Evolutionary conservation across 202 grass and related monocot genomes (phyloP).

Genomic region (Dendrocalamus latiflorus): DNA sequence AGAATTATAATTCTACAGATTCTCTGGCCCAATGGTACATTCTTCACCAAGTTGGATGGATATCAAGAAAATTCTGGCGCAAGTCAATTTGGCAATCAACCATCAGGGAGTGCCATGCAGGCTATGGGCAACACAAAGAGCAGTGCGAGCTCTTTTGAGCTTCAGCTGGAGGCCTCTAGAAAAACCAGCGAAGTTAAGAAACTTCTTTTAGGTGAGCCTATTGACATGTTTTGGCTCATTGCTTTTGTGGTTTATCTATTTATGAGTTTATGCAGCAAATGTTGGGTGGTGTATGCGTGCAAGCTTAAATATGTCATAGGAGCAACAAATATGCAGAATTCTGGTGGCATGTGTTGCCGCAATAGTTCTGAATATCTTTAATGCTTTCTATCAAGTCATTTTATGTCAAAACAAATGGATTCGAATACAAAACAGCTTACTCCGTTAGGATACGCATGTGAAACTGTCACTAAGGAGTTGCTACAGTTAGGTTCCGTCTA

Average conservation of each 20-base stretch:
- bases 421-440: not conserved
- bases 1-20: constrained; percentile 43
- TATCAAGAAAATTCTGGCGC: constrained; percentile 45
- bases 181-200: constrained; percentile 98
- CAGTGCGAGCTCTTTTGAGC: constrained; percentile 54
- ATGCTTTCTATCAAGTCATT: not conserved
- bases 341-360: constrained; percentile 3
- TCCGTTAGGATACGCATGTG: not conserved
- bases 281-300: not conserved
- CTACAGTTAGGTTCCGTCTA: not conserved
- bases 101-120: constrained; percentile 38
- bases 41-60: constrained; percentile 74
- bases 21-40: constrained; percentile 87
- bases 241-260: constrained; percentile 18
- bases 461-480: not conserved
- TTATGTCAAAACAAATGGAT: not conserved
- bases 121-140: constrained; percentile 30
- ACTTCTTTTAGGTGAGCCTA: constrained; percentile 74
- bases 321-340: constrained; percentile 12
- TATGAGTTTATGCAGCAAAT: not conserved
- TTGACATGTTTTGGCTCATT: constrained; percentile 8
- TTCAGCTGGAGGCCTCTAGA: constrained; percentile 82
- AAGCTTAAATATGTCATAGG: constrained; percentile 11
- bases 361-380: constrained; percentile 6
- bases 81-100: constrained; percentile 35